These are phyloP conservation scores for Camelina neglecta DNA, from an alignment of 345 rosid genomes.

Conservation along the genomic window DNA sequence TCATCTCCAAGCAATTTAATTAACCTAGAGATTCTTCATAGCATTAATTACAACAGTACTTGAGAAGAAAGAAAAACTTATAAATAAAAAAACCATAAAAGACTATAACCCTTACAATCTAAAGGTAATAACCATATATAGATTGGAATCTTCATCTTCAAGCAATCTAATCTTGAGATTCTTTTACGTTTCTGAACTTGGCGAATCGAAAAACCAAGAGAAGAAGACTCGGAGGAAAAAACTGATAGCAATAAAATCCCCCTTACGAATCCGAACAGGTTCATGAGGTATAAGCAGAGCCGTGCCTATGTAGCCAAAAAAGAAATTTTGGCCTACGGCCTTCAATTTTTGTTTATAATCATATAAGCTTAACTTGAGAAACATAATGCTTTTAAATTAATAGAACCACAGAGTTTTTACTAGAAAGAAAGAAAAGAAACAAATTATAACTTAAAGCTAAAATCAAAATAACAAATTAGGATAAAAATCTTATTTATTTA, in stretches of 20 bases:
- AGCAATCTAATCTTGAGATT: background rate
- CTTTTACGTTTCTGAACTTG: background rate
- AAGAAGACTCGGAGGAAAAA: background rate
- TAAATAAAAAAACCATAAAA: background rate
- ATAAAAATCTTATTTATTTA: too few species aligned
- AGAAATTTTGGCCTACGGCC: too few species aligned
- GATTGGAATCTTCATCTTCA: background rate
- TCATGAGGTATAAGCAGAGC: background rate
- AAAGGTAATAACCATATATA: too few species aligned
- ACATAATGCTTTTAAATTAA: too few species aligned
- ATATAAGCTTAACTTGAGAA: too few species aligned
- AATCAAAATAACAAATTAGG: too few species aligned
- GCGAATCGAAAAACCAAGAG: background rate
- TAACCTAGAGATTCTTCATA: background rate
- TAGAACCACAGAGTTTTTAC: too few species aligned
- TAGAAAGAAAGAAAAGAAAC: too few species aligned
- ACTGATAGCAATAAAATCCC: background rate
- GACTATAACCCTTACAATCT: background rate
- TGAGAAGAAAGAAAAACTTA: too few species aligned
- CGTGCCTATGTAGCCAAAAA: too few species aligned
- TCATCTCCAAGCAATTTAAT: background rate
- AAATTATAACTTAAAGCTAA: too few species aligned
- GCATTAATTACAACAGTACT: background rate
- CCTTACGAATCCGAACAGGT: background rate
- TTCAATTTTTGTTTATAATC: too few species aligned